These are phyloP conservation scores for Osmanthus fragrans DNA, from an alignment of 257 asterid genomes.

Conservation along the genomic window DNA sequence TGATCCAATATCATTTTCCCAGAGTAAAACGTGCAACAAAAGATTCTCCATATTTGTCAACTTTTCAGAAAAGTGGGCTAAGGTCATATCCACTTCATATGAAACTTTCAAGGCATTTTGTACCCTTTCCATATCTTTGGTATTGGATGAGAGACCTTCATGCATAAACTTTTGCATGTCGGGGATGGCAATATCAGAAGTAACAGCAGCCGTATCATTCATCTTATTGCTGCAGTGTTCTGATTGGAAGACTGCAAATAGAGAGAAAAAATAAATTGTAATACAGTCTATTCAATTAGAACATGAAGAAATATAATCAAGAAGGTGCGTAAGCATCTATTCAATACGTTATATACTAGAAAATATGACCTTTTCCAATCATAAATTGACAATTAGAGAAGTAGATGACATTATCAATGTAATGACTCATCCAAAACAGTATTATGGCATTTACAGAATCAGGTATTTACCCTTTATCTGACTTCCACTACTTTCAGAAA, in stretches of 20 bases:
- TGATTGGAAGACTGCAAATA: constrained; percentile 13
- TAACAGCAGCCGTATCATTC: constrained; percentile 19
- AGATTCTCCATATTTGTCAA: constrained; percentile 62
- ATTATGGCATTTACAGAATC: neutral
- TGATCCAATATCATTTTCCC: constrained; percentile 50
- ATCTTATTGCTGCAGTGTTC: constrained; percentile 20
- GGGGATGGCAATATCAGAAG: constrained; percentile 22
- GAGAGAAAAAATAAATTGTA: neutral
- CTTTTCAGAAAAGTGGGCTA: constrained; percentile 63
- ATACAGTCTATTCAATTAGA: neutral
- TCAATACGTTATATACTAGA: neutral
- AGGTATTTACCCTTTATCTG: neutral
- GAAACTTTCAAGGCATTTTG: constrained; percentile 41
- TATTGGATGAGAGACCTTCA: constrained; percentile 28
- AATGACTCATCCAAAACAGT: neutral
- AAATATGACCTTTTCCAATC: neutral
- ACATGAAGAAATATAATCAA: neutral
- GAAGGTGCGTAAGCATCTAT: neutral
- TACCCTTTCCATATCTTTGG: constrained; percentile 34
- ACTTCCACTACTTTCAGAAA: neutral
- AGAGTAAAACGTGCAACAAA: constrained; percentile 43
- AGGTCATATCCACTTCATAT: constrained; percentile 40
- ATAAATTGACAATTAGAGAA: neutral
- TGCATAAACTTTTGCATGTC: constrained; percentile 33
- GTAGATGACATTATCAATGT: neutral